Evolutionary conservation across 805 yeast species (phyloP).

Genomic region (Ogataea paraovalis): DNA sequence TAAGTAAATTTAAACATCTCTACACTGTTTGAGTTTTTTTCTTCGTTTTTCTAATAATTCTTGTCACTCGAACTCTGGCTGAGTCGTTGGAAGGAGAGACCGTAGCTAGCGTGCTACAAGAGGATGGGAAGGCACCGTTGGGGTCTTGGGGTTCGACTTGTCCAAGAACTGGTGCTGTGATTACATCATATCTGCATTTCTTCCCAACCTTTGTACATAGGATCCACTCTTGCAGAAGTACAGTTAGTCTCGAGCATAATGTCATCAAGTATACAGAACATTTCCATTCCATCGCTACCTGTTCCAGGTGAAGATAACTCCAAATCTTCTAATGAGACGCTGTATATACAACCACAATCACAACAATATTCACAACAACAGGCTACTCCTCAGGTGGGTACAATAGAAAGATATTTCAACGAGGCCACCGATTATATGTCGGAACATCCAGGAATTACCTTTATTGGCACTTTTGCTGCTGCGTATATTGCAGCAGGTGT

Average conservation of each 20-base stretch:
- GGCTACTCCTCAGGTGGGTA: constrained; percentile 29
- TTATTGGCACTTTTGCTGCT: constrained; percentile 62
- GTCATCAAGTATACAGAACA: constrained; percentile 31
- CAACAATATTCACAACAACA: constrained; percentile 24
- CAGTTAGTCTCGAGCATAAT: neutral
- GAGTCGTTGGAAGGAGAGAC: too few species aligned
- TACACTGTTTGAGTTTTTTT: neutral
- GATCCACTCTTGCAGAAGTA: too few species aligned
- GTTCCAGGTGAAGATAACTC: constrained; percentile 46
- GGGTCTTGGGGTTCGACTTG: too few species aligned
- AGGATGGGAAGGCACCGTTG: too few species aligned
- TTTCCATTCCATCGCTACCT: constrained; percentile 53
- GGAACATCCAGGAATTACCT: constrained; percentile 72
- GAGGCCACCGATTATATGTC: constrained; percentile 55
- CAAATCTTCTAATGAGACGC: constrained; percentile 12
- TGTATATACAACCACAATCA: constrained; percentile 9
- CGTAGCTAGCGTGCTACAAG: too few species aligned
- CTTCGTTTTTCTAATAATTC: neutral
- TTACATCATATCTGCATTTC: too few species aligned
- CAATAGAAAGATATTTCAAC: constrained; percentile 64
- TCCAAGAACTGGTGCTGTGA: too few species aligned
- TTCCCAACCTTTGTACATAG: too few species aligned
- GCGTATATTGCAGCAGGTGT: constrained; percentile 65
- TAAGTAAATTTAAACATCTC: neutral
- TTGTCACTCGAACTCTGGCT: too few species aligned